Conservation (phyloP, 2,329 filamentous ascomycete species). For the Stagonosporopsis rhizophila region DNA sequence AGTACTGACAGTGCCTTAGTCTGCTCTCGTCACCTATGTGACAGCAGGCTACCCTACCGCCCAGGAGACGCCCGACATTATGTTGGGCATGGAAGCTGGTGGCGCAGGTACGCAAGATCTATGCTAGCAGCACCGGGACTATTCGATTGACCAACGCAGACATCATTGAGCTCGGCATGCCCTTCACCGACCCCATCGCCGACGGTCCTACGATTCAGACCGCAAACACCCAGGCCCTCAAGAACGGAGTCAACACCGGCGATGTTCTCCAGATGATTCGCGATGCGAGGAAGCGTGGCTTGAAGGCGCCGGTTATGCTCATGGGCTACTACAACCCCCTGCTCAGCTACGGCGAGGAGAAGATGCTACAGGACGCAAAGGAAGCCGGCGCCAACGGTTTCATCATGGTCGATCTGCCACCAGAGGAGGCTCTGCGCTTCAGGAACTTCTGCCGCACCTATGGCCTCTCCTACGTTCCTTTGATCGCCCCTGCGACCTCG, state of each 20-base stretch:
- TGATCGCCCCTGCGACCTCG: slow-evolving; percentile 93
- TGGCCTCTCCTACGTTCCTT: slow-evolving; percentile 91
- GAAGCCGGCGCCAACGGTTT: slow-evolving; percentile 91
- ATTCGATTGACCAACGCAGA: slow-evolving; percentile 61
- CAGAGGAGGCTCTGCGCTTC: slow-evolving; percentile 94
- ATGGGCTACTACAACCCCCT: slow-evolving; percentile 99
- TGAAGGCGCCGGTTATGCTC: slow-evolving; percentile 83
- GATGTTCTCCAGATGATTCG: slow-evolving; percentile 84
- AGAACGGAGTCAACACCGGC: slow-evolving; percentile 85
- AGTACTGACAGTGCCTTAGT: slow-evolving; percentile 54
- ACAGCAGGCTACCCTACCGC: slow-evolving; percentile 89
- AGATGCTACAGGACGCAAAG: slow-evolving; percentile 82
- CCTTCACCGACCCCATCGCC: slow-evolving; percentile 97
- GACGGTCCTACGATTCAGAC: slow-evolving; percentile 97
- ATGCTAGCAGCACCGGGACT: slow-evolving; percentile 1
- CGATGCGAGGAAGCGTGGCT: slow-evolving; percentile 76
- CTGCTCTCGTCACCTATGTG: slow-evolving; percentile 93
- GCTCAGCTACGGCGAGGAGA: slow-evolving; percentile 91
- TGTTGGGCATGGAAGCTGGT: slow-evolving; percentile 90
- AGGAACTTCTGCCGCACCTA: slow-evolving; percentile 80
- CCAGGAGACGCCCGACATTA: slow-evolving; percentile 81
- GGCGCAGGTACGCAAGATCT: slow-evolving; percentile 72
- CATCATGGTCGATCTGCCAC: slow-evolving; percentile 93
- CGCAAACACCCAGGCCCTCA: slow-evolving; percentile 85
- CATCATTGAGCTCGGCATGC: slow-evolving; percentile 92